Evolutionary conservation across 2,329 filamentous ascomycete genomes (phyloP).

Genomic region (Paracorniculantispora psalliotae): DNA sequence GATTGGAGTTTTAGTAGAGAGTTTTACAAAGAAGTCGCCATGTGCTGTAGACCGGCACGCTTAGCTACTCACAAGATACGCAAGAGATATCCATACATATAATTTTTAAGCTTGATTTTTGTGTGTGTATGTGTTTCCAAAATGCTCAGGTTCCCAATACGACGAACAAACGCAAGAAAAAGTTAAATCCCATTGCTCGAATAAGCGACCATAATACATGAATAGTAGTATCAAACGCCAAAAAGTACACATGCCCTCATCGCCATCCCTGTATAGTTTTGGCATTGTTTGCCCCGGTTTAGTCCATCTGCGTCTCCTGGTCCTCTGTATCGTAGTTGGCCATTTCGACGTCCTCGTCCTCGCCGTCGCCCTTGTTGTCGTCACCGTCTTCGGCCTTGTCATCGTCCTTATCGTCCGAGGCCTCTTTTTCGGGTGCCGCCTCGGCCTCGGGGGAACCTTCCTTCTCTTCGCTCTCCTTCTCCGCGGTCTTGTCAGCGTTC

Average conservation of each 20-base stretch:
- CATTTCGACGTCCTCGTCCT: conserved; percentile 49
- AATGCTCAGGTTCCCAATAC: not conserved
- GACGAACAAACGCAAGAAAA: not conserved
- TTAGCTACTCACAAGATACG: not conserved
- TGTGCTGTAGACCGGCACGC: not conserved
- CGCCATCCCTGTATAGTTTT: conserved; percentile 24
- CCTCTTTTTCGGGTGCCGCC: conserved; percentile 21
- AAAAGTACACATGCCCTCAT: conserved; percentile 23
- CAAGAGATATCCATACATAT: not conserved
- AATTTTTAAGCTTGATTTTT: not conserved
- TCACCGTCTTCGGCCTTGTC: conserved; percentile 19
- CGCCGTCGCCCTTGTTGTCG: conserved; percentile 28
- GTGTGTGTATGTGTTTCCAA: not conserved
- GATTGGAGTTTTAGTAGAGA: not conserved
- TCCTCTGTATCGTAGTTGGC: conserved; percentile 41
- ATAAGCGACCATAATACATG: not conserved
- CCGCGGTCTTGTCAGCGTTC: conserved; percentile 20
- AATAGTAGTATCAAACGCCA: conserved; percentile 7
- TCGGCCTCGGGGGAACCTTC: conserved; percentile 1
- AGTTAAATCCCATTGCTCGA: not conserved
- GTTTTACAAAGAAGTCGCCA: not conserved
- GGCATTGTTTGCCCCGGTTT: not conserved
- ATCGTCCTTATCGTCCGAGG: conserved; percentile 23
- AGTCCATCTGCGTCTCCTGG: conserved; percentile 30
- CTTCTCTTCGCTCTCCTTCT: conserved; percentile 23